Evolutionary conservation across 257 asterid species (phyloP).

Genomic region (Solanum chiquidenum): DNA sequence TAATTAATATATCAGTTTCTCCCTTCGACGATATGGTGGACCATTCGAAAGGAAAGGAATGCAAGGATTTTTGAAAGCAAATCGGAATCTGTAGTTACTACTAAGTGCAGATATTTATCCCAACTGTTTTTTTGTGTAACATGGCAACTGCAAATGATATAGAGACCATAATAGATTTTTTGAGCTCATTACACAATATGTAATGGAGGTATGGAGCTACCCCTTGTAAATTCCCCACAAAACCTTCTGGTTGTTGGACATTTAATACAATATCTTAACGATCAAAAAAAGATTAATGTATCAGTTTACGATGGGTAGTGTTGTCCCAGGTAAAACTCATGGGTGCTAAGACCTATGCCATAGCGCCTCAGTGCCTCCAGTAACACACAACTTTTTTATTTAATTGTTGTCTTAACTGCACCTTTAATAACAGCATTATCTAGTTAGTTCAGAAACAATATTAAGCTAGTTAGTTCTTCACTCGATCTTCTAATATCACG

Average conservation of each 20-base stretch:
- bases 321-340: background rate
- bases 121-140: background rate
- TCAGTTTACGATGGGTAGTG: background rate
- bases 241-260: background rate
- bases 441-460: background rate
- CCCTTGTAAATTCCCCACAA: background rate
- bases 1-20: background rate
- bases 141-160: background rate
- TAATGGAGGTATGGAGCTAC: background rate
- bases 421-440: background rate
- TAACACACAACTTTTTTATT: background rate
- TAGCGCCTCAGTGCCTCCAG: background rate
- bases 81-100: background rate
- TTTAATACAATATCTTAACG: background rate
- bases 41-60: background rate
- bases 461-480: background rate
- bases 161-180: background rate
- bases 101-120: background rate
- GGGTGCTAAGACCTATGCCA: background rate
- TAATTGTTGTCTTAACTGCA: background rate
- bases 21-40: background rate
- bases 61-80: background rate
- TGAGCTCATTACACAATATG: background rate
- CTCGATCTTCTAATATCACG: background rate
- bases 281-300: background rate